phyloP scores from a whole-genome alignment of 163 green algal genomes.

The Smithsoniella earleae region DNA sequence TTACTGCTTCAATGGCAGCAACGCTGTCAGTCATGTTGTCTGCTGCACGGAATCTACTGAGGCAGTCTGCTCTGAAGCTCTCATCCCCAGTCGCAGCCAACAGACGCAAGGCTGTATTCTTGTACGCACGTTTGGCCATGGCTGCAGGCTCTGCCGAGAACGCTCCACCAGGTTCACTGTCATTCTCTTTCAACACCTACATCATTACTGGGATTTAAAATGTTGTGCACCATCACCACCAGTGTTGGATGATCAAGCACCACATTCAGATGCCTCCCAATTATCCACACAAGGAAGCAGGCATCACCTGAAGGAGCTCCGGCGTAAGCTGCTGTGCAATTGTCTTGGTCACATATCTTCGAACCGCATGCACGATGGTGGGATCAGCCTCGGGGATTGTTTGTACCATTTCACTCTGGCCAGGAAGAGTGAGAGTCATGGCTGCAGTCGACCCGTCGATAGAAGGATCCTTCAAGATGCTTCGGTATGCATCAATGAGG shows the following conservation, averaged over 20 bases:
- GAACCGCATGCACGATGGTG: slow-evolving; percentile 42
- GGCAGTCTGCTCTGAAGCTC: not conserved
- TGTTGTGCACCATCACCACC: no score
- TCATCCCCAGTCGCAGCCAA: slow-evolving; percentile 34
- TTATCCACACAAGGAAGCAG: no score
- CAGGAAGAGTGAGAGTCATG: slow-evolving; percentile 62
- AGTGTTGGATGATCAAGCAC: no score
- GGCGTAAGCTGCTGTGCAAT: slow-evolving; percentile 64
- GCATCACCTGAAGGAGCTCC: slow-evolving; percentile 38
- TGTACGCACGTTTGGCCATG: slow-evolving; percentile 41
- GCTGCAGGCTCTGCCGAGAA: slow-evolving; percentile 42
- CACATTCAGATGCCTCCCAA: no score
- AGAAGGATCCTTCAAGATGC: slow-evolving; percentile 49
- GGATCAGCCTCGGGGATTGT: slow-evolving; percentile 63
- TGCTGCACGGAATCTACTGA: slow-evolving; percentile 46
- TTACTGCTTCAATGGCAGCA: slow-evolving; percentile 59
- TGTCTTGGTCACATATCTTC: slow-evolving; percentile 56
- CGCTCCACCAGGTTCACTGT: slow-evolving; percentile 40
- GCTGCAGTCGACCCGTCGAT: slow-evolving; percentile 70
- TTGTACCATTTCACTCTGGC: slow-evolving; percentile 69
- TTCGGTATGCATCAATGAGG: slow-evolving; percentile 53
- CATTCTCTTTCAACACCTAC: slow-evolving; percentile 58
- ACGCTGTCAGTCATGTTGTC: slow-evolving; percentile 91
- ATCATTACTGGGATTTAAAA: no score
- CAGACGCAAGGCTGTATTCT: slow-evolving; percentile 44